Percentiles rank a stretch among this genome's conserved stretches.
phyloP scores from a whole-genome alignment of 495 filamentous ascomycete species.

The Physcia stellaris region DNA sequence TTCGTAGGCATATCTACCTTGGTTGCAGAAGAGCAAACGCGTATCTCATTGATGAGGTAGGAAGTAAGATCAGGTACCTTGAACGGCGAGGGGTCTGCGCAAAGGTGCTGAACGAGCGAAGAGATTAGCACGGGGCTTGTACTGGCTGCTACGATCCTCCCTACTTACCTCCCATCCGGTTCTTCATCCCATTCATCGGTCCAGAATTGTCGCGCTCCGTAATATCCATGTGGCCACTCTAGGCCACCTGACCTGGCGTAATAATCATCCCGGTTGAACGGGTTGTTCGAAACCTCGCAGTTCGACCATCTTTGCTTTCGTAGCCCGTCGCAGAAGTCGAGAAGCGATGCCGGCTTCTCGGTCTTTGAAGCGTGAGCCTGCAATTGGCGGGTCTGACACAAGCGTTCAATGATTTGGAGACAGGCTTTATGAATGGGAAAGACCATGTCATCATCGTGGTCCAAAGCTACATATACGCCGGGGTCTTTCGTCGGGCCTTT shows the following conservation, averaged over 20 bases:
- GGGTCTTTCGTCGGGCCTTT: not conserved
- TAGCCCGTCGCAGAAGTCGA: conserved; percentile 2
- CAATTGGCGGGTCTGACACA: conserved; percentile 2
- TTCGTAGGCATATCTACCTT: no score
- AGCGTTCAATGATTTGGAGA: not conserved
- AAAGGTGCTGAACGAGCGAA: no score
- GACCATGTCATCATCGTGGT: not conserved
- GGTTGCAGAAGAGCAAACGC: no score
- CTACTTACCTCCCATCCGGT: no score
- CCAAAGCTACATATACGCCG: not conserved
- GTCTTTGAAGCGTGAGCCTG: not conserved
- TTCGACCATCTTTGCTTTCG: not conserved
- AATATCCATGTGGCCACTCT: no score
- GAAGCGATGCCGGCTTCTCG: not conserved
- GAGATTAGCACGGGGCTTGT: no score
- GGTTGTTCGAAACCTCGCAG: no score
- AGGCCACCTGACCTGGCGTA: no score
- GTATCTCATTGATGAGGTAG: conserved; percentile 24
- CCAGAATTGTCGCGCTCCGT: no score
- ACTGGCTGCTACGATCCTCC: no score
- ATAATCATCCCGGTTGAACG: no score
- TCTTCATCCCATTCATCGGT: no score
- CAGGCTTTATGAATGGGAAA: conserved; percentile 3
- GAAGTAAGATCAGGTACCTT: conserved; percentile 1
- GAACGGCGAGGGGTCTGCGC: conserved; percentile 1